phyloP scores from a whole-genome alignment of 2,329 filamentous ascomycete genomes.

The Chrysoporthe austroafricana region DNA sequence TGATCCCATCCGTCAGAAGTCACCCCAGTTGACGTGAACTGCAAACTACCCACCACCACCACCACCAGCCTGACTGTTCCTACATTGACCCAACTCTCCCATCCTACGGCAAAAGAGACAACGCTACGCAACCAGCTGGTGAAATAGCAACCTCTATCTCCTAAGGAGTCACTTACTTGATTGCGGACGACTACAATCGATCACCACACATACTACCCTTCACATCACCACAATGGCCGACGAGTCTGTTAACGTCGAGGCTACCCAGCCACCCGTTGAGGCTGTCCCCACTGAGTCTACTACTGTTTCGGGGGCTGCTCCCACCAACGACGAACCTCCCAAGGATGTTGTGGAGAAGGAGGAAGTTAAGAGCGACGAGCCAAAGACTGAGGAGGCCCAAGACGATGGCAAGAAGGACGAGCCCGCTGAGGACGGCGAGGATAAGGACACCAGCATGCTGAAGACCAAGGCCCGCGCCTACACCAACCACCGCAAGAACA shows the following conservation, averaged over 20 bases:
- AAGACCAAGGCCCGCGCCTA: conserved; percentile 50
- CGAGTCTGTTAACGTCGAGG: conserved; percentile 31
- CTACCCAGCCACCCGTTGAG: conserved; percentile 31
- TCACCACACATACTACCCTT: not conserved
- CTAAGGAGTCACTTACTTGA: not conserved
- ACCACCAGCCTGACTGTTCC: not conserved
- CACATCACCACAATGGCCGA: conserved; percentile 31
- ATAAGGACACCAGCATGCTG: conserved; percentile 39
- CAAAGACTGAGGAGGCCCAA: conserved; percentile 30
- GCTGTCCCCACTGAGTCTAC: not conserved
- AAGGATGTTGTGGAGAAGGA: conserved; percentile 28
- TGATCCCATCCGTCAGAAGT: not conserved
- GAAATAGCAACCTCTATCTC: not conserved
- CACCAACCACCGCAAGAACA: conserved; percentile 55
- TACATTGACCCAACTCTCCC: not conserved
- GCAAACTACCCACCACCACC: not conserved
- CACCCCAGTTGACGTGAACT: not conserved
- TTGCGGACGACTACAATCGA: not conserved
- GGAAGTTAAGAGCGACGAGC: conserved; percentile 34
- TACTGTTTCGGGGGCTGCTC: conserved; percentile 38
- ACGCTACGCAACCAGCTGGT: not conserved
- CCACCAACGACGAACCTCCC: conserved; percentile 34
- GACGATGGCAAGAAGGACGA: conserved; percentile 35
- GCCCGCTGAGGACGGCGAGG: conserved; percentile 33
- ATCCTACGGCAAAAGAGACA: conserved; percentile 5